phyloP scores from a whole-genome alignment of 495 filamentous ascomycete genomes.

The Rhizodiscina lignyota region DNA sequence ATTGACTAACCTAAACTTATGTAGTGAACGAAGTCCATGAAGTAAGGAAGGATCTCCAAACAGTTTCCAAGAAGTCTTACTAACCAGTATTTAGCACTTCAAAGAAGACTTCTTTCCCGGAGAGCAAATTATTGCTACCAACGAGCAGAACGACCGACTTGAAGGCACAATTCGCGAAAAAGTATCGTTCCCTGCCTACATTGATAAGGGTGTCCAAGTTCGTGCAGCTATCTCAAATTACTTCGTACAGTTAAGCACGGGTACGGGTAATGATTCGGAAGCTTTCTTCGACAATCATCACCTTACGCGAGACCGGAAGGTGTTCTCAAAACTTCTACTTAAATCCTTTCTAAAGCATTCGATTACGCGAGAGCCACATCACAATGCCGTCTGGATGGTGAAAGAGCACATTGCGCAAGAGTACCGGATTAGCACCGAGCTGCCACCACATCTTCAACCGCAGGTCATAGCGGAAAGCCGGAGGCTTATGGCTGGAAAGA shows the following conservation, averaged over 20 bases:
- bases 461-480: constrained; percentile 48
- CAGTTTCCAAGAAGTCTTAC: too few species aligned
- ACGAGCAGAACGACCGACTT: constrained; percentile 51
- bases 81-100: constrained; percentile 50
- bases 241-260: too few species aligned
- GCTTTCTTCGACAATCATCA: constrained; percentile 50
- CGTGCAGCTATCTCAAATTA: too few species aligned
- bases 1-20: too few species aligned
- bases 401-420: constrained; percentile 69
- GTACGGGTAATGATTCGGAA: too few species aligned
- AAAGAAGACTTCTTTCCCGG: constrained; percentile 89
- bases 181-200: constrained; percentile 40
- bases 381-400: constrained; percentile 86
- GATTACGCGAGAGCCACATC: constrained; percentile 80
- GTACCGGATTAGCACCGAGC: constrained; percentile 68
- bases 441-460: constrained; percentile 70
- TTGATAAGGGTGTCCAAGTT: constrained; percentile 51
- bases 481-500: constrained; percentile 8
- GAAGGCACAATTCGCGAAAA: constrained; percentile 76
- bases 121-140: constrained; percentile 61
- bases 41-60: too few species aligned
- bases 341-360: constrained; percentile 92
- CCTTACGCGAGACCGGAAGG: constrained; percentile 73
- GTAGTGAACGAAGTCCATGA: too few species aligned
- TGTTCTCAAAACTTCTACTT: constrained; percentile 89